Evolutionary conservation across 2,329 filamentous ascomycete genomes (phyloP).

Genomic region (Fusarium chuoi): DNA sequence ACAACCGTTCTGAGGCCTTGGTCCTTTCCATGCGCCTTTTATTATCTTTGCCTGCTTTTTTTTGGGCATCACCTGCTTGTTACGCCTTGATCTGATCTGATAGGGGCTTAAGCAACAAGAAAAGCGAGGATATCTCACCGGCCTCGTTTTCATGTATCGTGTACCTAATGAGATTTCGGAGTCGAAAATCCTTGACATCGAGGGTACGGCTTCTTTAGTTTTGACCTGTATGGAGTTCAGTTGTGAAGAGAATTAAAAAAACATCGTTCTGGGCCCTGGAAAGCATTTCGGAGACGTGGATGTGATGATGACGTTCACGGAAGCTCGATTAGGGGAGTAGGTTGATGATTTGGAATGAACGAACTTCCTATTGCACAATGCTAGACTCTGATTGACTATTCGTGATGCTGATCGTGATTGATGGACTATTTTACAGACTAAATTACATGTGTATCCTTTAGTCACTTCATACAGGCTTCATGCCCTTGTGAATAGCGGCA

Average conservation of each 20-base stretch:
- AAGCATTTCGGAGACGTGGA: conserved; percentile 28
- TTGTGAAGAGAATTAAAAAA: conserved; percentile 45
- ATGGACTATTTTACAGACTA: conserved; percentile 30
- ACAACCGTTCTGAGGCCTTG: conserved; percentile 29
- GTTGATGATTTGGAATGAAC: conserved; percentile 36
- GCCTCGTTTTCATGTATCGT: conserved; percentile 48
- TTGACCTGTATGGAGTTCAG: conserved; percentile 49
- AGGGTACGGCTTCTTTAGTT: conserved; percentile 47
- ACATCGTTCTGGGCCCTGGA: conserved; percentile 44
- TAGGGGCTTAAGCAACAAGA: conserved; percentile 34
- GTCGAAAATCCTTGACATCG: conserved; percentile 42
- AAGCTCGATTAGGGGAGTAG: conserved; percentile 28
- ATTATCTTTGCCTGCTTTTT: conserved; percentile 30
- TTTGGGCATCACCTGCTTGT: conserved; percentile 36
- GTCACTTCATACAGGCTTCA: conserved; percentile 72
- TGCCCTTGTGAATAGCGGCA: conserved; percentile 94
- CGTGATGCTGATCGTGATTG: conserved; percentile 21
- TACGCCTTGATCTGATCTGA: conserved; percentile 37
- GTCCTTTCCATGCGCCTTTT: conserved; percentile 12
- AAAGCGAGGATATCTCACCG: conserved; percentile 36
- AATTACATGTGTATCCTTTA: conserved; percentile 36
- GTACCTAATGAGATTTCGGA: conserved; percentile 53
- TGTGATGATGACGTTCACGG: conserved; percentile 32
- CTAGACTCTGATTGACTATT: conserved; percentile 21
- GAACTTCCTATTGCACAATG: conserved; percentile 42